Conservation (phyloP, 768 basidiomycete genomes). For the Phylloporus sp. region DNA sequence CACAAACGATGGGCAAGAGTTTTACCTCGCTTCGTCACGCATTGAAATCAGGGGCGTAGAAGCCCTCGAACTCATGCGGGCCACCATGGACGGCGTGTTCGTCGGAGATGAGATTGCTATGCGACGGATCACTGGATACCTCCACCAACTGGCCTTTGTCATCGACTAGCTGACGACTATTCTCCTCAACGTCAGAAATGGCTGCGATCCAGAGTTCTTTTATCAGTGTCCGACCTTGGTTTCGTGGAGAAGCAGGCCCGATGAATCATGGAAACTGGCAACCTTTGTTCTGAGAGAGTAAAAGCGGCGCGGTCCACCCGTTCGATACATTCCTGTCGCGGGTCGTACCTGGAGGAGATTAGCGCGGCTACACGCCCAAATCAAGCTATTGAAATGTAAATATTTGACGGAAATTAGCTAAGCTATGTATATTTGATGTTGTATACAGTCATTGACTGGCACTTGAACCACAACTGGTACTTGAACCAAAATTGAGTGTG, state of each 20-base stretch:
- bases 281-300: too few relatives aligned
- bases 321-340: too few relatives aligned
- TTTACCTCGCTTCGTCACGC: conserved; percentile 80
- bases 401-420: too few relatives aligned
- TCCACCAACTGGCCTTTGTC: conserved; percentile 55
- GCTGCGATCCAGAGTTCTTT: conserved; percentile 69
- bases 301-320: too few relatives aligned
- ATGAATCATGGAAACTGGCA: too few relatives aligned
- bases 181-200: conserved; percentile 59
- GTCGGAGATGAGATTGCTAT: conserved; percentile 63
- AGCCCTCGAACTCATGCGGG: conserved; percentile 80
- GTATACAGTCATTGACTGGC: too few relatives aligned
- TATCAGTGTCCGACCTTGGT: conserved; percentile 79
- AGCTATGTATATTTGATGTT: too few relatives aligned
- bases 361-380: too few relatives aligned
- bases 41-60: conserved; percentile 84
- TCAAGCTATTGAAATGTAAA: too few relatives aligned
- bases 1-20: conserved; percentile 76
- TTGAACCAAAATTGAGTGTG: too few relatives aligned
- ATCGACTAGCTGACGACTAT: conserved; percentile 60
- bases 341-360: too few relatives aligned
- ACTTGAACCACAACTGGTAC: too few relatives aligned
- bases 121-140: conserved; percentile 58
- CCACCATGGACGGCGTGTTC: conserved; percentile 85
- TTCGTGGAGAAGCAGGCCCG: conserved; percentile 58